Conservation (phyloP, 805 yeast genomes). For the Isabelozyma gotoi region DNA sequence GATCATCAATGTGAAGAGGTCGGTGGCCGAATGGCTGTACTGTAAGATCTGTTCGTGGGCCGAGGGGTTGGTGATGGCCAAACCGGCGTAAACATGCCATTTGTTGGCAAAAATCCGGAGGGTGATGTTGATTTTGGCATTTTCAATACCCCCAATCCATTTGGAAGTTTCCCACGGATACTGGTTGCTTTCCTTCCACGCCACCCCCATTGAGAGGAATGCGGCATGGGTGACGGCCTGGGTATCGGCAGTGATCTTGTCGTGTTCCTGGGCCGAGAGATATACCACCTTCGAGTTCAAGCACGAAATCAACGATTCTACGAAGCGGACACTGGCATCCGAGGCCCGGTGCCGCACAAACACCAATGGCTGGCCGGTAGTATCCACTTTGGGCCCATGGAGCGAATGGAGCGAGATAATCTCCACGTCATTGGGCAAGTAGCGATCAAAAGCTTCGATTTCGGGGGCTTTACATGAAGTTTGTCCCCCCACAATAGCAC, state of each 20-base stretch:
- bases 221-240: constrained; percentile 99
- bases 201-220: constrained; percentile 92
- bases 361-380: constrained; percentile 92
- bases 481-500: constrained; percentile 96
- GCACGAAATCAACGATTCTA: constrained; percentile 65
- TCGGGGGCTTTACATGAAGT: constrained; percentile 94
- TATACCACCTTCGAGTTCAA: constrained; percentile 75
- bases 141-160: constrained; percentile 94
- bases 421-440: constrained; percentile 74
- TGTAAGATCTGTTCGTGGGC: constrained; percentile 91
- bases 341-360: constrained; percentile 72
- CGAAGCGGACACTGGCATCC: constrained; percentile 55
- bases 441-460: constrained; percentile 75
- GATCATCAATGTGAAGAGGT: constrained; percentile 79
- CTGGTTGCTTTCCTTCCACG: constrained; percentile 80
- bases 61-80: constrained; percentile 92
- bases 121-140: constrained; percentile 92
- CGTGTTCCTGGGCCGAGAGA: constrained; percentile 85
- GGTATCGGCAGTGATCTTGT: constrained; percentile 94
- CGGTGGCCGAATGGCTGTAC: constrained; percentile 82
- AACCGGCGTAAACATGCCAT: constrained; percentile 98
- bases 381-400: constrained; percentile 90
- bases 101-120: constrained; percentile 87
- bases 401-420: constrained; percentile 87
- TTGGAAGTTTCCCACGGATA: constrained; percentile 89